phyloP scores from a whole-genome alignment of 768 basidiomycete genomes.

The Boletus fagicola region DNA sequence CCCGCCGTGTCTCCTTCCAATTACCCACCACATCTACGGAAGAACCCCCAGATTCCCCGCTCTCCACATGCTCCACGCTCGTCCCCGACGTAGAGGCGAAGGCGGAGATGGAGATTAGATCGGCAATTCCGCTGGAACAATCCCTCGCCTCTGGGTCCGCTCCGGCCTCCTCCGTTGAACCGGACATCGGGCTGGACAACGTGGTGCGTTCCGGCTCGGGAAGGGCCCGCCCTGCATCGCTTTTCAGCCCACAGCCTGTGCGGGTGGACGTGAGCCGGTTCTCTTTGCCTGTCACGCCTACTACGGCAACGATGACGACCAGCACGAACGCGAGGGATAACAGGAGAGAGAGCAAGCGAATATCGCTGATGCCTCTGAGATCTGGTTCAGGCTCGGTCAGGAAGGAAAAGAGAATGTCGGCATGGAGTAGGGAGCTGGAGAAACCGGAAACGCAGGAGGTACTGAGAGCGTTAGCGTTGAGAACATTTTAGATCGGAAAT shows the following conservation, averaged over 20 bases:
- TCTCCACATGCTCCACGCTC: conserved; percentile 19
- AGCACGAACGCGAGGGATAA: not conserved
- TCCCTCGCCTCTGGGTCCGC: not conserved
- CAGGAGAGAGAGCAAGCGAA: conserved; percentile 3
- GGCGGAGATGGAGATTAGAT: not conserved
- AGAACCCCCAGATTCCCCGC: not conserved
- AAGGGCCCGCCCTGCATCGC: conserved; percentile 9
- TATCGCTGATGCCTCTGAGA: not conserved
- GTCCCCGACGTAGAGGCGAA: not conserved
- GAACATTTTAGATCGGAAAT: not conserved
- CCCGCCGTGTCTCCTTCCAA: conserved; percentile 12
- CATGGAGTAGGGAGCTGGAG: conserved; percentile 19
- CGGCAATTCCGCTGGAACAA: not conserved
- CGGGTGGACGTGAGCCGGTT: conserved; percentile 11
- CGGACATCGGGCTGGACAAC: not conserved
- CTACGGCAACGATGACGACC: not conserved
- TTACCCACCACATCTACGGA: not conserved
- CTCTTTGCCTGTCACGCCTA: conserved; percentile 16
- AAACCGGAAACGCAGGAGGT: conserved; percentile 26
- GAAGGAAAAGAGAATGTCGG: conserved; percentile 16
- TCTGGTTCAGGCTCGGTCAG: not conserved
- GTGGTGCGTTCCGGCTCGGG: not conserved
- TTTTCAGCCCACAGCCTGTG: conserved; percentile 9
- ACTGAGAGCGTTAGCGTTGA: conserved; percentile 15
- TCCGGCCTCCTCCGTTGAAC: not conserved